Evolutionary conservation across 169 alveolate genomes (phyloP), one percentile per base, ranked within the genome.

Genomic region (Blepharisma undulans): DNA sequence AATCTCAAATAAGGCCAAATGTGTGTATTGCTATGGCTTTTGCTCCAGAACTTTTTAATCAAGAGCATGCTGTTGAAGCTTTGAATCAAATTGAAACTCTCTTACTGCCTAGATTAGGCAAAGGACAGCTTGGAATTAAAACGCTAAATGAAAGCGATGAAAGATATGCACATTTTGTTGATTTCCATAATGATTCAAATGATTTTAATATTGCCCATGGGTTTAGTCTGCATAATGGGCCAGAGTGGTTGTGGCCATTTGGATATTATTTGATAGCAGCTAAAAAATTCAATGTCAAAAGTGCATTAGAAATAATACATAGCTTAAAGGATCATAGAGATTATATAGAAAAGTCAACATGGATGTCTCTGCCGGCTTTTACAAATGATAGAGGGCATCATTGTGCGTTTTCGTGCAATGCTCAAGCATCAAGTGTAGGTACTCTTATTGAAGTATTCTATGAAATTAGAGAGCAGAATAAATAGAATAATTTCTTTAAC

Each of bases 171-270:
- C 98, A 98, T 18, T 95, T 95, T 93, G 97, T 98, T 88, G 97
- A 97, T 86, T 97, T 96, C 76, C 82, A 92, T 30, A 98, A 98
- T 92, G 98, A 97, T 90, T 79, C 97, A 25, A 92, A 89, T 27
- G 95, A 95, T 72, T 93, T 87, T 84, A 88, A 89, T 79, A 88
- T 93, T 32, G 97, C 98, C 66, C 97, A 97, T 85, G 99, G 99
- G 29, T 97, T 93, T 92, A 97, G 97, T 87, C 98, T 98, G 86
- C 99, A 98, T 71, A 95, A 98, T 92, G 99, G 99, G 4, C 99
- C 99, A n/a, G 99, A 98, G 90, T 98, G 99, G 99, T 96, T 98
- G 12, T 98, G 99, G 99, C 98, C 98, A 16, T 48, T 96, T 81
- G 99, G 99, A 19, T 97, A 95, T 91, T 98, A 93, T 90, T 92